Percentiles rank a stretch among this genome's conserved stretches.
Conservation (phyloP, 139 green algal species). For the Micromonas pusilla region DNA sequence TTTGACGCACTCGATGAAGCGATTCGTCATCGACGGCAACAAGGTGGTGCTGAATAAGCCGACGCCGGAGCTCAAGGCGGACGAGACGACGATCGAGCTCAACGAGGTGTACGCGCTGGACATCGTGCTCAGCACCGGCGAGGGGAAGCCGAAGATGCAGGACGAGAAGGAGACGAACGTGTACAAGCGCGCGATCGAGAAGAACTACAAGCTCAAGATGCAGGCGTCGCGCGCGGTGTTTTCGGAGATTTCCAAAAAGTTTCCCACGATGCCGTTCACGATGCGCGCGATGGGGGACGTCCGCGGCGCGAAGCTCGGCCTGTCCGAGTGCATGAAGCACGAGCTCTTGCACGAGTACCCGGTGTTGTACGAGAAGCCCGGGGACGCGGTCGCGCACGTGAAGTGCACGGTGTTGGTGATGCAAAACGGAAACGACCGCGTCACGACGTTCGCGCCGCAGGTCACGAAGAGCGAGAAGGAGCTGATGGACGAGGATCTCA, state of each 20-base stretch:
- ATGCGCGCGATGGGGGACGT: slow-evolving; percentile 52
- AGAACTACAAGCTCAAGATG: slow-evolving; percentile 88
- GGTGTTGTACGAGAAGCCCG: slow-evolving; percentile 87
- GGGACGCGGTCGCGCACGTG: slow-evolving; percentile 73
- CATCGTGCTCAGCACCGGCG: slow-evolving; percentile 83
- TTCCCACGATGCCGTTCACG: slow-evolving; percentile 88
- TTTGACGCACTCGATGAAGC: slow-evolving; percentile 87
- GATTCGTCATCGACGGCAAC: slow-evolving; percentile 94
- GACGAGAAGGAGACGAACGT: slow-evolving; percentile 96
- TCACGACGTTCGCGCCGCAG: slow-evolving; percentile 67
- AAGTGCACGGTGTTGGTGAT: slow-evolving; percentile 96
- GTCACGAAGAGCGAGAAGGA: slow-evolving; percentile 64
- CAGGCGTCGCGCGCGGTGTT: slow-evolving; percentile 70
- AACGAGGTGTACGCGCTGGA: slow-evolving; percentile 95
- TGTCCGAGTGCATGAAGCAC: slow-evolving; percentile 90
- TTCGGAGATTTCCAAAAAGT: slow-evolving; percentile 73
- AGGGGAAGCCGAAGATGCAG: slow-evolving; percentile 61
- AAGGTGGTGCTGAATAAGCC: slow-evolving; percentile 88
- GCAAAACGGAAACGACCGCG: slow-evolving; percentile 79
- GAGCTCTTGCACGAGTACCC: slow-evolving; percentile 90
- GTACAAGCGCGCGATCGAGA: slow-evolving; percentile 91
- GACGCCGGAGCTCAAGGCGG: slow-evolving; percentile 71
- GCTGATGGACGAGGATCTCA: slow-evolving; percentile 57
- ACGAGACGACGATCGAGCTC: slow-evolving; percentile 89
- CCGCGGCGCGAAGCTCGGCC: slow-evolving; percentile 51